phyloP scores from a whole-genome alignment of 441 rosid species.

The Gossypium laxum region DNA sequence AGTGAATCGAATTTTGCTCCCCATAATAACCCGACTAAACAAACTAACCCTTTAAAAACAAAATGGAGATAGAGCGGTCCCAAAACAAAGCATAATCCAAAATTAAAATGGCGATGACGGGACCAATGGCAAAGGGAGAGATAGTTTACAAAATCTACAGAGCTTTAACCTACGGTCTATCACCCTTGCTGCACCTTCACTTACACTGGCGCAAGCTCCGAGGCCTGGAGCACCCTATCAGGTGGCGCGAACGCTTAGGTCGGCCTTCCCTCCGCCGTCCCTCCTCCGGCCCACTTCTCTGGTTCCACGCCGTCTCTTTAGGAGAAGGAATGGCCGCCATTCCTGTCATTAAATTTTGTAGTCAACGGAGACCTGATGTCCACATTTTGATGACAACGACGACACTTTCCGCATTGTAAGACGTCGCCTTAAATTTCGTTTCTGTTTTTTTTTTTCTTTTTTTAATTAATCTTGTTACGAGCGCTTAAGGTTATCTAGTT shows the following conservation, averaged over 20 bases:
- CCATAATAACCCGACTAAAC: no score
- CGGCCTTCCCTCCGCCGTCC: slow-evolving; percentile 57
- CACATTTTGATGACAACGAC: slow-evolving; percentile 71
- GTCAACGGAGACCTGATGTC: slow-evolving; percentile 42
- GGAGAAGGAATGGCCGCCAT: slow-evolving; percentile 94
- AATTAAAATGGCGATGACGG: slow-evolving; percentile 29
- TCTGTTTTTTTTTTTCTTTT: background rate
- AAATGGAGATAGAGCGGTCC: background rate
- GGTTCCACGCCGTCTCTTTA: slow-evolving; percentile 94
- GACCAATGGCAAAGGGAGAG: slow-evolving; percentile 27
- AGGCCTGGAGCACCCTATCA: slow-evolving; percentile 58
- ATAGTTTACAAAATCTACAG: slow-evolving; percentile 54
- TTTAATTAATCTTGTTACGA: background rate
- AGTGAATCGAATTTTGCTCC: no score
- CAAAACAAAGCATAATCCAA: slow-evolving; percentile 9
- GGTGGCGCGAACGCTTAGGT: slow-evolving; percentile 81
- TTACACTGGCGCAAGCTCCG: slow-evolving; percentile 58
- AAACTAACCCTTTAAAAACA: no score
- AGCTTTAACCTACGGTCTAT: slow-evolving; percentile 42
- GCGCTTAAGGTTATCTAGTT: background rate
- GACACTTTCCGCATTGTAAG: slow-evolving; percentile 70
- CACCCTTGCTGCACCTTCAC: slow-evolving; percentile 63
- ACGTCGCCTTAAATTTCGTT: background rate
- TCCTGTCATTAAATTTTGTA: slow-evolving; percentile 61
- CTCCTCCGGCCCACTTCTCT: slow-evolving; percentile 56